Conservation (phyloP, 2,329 filamentous ascomycete genomes). For the Colletotrichum acutatum region DNA sequence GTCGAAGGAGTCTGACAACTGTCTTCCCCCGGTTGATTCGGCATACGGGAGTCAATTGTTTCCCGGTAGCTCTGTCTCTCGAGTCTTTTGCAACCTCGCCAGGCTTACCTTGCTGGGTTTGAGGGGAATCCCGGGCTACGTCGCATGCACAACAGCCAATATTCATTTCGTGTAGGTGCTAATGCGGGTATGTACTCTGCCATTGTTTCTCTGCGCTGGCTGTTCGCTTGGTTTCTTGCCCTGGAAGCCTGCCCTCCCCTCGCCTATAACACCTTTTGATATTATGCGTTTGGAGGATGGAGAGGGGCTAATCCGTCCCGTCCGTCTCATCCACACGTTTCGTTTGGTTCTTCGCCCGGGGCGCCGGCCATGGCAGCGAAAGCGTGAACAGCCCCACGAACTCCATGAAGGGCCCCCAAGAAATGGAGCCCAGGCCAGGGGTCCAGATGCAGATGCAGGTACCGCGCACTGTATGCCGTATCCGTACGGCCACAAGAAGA, state of each 20-base stretch:
- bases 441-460: slow-evolving; percentile 25
- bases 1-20: too few relatives aligned
- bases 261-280: slow-evolving; percentile 1
- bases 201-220: neutral
- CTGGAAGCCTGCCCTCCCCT: neutral
- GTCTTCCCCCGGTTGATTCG: too few relatives aligned
- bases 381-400: slow-evolving; percentile 6
- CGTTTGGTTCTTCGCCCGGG: neutral
- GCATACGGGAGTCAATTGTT: too few relatives aligned
- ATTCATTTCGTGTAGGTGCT: slow-evolving; percentile 17
- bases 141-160: slow-evolving; percentile 24
- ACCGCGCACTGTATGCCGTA: slow-evolving; percentile 17
- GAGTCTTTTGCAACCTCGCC: too few relatives aligned
- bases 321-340: slow-evolving; percentile 4
- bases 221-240: neutral
- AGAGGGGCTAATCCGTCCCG: neutral
- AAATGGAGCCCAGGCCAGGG: neutral
- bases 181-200: neutral
- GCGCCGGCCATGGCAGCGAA: neutral
- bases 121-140: neutral
- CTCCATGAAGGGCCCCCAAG: neutral
- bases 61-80: too few relatives aligned
- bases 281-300: slow-evolving; percentile 5
- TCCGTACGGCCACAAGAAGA: neutral
- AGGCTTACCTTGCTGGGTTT: too few relatives aligned